phyloP scores from a whole-genome alignment of 2,329 filamentous ascomycete species.

The Saccharata proteae region DNA sequence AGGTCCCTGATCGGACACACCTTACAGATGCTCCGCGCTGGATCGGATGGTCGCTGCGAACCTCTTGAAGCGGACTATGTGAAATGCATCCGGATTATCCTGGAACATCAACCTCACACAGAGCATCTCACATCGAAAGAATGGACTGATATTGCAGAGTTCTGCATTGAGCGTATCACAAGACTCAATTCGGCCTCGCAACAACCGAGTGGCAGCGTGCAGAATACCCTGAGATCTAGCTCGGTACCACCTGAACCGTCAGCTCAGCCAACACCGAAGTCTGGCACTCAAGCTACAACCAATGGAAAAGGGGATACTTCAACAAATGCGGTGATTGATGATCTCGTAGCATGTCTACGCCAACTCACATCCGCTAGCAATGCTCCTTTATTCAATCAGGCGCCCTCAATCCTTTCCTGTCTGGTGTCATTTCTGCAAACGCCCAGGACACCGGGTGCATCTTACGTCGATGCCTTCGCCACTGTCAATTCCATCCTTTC shows the following conservation, averaged over 20 bases:
- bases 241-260: conserved; percentile 12
- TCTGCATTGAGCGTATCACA: conserved; percentile 55
- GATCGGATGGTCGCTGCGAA: conserved; percentile 51
- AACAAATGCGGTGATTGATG: conserved; percentile 15
- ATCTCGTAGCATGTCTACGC: conserved; percentile 50
- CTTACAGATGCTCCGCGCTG: conserved; percentile 55
- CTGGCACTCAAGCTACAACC: conserved; percentile 17
- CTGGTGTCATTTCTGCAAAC: conserved; percentile 51
- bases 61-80: conserved; percentile 66
- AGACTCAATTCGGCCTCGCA: conserved; percentile 16
- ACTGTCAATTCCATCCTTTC: conserved; percentile 61
- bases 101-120: conserved; percentile 63
- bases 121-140: conserved; percentile 60
- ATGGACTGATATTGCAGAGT: conserved; percentile 59
- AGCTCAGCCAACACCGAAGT: conserved; percentile 14
- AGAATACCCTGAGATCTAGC: conserved; percentile 13
- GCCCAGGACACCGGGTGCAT: conserved; percentile 46
- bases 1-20: conserved; percentile 71
- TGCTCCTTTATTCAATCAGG: conserved; percentile 49
- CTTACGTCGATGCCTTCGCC: conserved; percentile 63
- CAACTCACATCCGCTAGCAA: conserved; percentile 53
- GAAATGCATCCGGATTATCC: conserved; percentile 57
- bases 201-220: conserved; percentile 16
- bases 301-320: conserved; percentile 12
- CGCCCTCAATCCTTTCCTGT: conserved; percentile 42